Evolutionary conservation across 306 rosid genomes (phyloP).

Genomic region (Cucurbita moschata): DNA sequence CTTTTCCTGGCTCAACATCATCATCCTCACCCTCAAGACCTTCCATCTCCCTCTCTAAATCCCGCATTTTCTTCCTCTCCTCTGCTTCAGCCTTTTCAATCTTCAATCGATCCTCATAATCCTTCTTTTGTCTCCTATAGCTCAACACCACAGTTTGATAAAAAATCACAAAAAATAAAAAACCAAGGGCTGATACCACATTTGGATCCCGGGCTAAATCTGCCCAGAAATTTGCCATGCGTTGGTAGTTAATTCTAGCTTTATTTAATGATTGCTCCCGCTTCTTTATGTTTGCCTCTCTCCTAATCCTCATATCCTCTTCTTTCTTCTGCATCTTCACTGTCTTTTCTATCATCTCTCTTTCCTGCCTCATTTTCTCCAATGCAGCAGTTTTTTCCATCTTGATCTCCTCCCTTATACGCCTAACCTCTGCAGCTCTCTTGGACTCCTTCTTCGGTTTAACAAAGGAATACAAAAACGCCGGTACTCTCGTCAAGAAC

Average conservation of each 20-base stretch:
- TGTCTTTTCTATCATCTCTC: slow-evolving; percentile 33
- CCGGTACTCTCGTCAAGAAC: slow-evolving; percentile 22
- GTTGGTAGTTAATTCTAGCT: slow-evolving; percentile 19
- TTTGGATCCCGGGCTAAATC: slow-evolving; percentile 34
- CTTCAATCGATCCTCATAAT: slow-evolving; percentile 86
- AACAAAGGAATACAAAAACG: slow-evolving; percentile 1
- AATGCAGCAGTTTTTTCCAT: slow-evolving; percentile 34
- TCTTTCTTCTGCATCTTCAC: slow-evolving; percentile 38
- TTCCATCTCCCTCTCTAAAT: slow-evolving; percentile 59
- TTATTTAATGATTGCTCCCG: slow-evolving; percentile 27
- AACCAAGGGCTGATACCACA: slow-evolving; percentile 45
- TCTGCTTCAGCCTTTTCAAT: slow-evolving; percentile 88
- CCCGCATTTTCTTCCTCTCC: slow-evolving; percentile 77
- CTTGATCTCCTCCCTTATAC: slow-evolving; percentile 46
- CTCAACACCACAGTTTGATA: slow-evolving; percentile 70
- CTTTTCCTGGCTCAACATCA: slow-evolving; percentile 49
- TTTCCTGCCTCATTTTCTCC: slow-evolving; percentile 35
- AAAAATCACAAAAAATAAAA: slow-evolving; percentile 56
- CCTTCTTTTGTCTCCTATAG: slow-evolving; percentile 83
- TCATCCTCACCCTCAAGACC: slow-evolving; percentile 43
- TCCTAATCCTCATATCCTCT: slow-evolving; percentile 42
- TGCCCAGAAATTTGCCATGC: slow-evolving; percentile 41
- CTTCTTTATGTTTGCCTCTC: slow-evolving; percentile 31
- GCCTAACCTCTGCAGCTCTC: slow-evolving; percentile 41
- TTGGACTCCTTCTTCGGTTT: slow-evolving; percentile 52